Percentiles rank a stretch among this genome's conserved stretches.
These are phyloP conservation scores for Solanum okadae DNA, from an alignment of 257 asterid genomes.

Conservation along the genomic window DNA sequence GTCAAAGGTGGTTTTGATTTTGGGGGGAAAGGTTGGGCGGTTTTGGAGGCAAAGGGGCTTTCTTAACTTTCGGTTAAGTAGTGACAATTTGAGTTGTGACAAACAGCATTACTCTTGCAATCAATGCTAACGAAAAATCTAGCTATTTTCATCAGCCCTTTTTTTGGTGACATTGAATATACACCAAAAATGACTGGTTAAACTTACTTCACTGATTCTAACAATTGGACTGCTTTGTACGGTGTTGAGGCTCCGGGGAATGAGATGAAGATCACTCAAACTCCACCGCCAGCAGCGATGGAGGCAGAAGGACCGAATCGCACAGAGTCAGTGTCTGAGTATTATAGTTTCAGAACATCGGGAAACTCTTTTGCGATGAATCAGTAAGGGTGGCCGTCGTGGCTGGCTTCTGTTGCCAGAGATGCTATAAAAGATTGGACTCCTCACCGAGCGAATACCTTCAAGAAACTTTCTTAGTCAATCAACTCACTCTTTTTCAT, in stretches of 20 bases:
- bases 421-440: slow-evolving; percentile 66
- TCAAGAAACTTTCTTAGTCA: slow-evolving; percentile 82
- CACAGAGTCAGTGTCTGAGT: neutral
- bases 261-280: neutral
- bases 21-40: neutral
- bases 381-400: slow-evolving; percentile 65
- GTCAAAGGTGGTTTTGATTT: no score
- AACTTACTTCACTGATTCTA: neutral
- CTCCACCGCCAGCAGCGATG: neutral
- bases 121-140: neutral
- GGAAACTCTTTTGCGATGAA: neutral
- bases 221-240: neutral
- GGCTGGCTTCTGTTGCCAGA: slow-evolving; percentile 72
- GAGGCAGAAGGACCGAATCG: neutral
- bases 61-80: neutral
- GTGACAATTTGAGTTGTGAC: no score
- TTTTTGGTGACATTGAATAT: neutral
- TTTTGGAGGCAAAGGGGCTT: neutral
- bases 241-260: neutral
- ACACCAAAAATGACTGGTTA: neutral
- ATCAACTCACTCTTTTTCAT: neutral
- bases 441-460: slow-evolving; percentile 82
- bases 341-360: neutral
- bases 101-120: neutral
- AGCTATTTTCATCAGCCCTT: neutral